These are phyloP conservation scores for Cytidiella melzeri DNA, from an alignment of 768 basidiomycete species.

Conservation along the genomic window DNA sequence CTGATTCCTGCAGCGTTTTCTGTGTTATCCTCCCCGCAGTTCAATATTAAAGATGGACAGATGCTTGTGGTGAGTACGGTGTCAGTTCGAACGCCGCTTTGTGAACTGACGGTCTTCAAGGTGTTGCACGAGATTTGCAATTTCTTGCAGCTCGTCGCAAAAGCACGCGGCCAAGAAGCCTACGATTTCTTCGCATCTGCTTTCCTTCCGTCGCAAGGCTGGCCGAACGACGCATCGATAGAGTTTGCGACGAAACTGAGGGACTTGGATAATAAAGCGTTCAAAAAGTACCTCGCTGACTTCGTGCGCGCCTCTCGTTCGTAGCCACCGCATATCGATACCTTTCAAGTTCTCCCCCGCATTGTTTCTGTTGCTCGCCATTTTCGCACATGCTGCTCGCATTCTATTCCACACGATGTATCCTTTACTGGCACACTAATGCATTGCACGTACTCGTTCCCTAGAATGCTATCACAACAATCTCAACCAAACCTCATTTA, in stretches of 20 bases:
- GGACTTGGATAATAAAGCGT: slow-evolving; percentile 66
- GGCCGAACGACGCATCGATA: slow-evolving; percentile 70
- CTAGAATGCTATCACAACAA: too few relatives aligned
- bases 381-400: too few relatives aligned
- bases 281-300: slow-evolving; percentile 85
- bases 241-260: slow-evolving; percentile 76
- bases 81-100: not conserved
- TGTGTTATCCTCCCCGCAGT: slow-evolving; percentile 69
- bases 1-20: slow-evolving; percentile 79
- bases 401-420: too few relatives aligned
- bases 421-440: too few relatives aligned
- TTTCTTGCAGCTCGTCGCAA: slow-evolving; percentile 73
- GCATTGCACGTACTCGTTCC: not conserved
- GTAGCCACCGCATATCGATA: not conserved
- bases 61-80: slow-evolving; percentile 61
- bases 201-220: slow-evolving; percentile 85
- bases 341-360: not conserved
- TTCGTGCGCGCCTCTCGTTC: slow-evolving; percentile 69
- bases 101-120: slow-evolving; percentile 35
- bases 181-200: slow-evolving; percentile 71
- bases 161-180: slow-evolving; percentile 75
- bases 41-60: slow-evolving; percentile 88
- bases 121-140: slow-evolving; percentile 86
- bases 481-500: too few relatives aligned
- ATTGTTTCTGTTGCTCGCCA: not conserved